Base-by-base conservation (phyloP, 1,284 basidiomycete genomes). In the Cystobasidium slooffiae region DNA sequence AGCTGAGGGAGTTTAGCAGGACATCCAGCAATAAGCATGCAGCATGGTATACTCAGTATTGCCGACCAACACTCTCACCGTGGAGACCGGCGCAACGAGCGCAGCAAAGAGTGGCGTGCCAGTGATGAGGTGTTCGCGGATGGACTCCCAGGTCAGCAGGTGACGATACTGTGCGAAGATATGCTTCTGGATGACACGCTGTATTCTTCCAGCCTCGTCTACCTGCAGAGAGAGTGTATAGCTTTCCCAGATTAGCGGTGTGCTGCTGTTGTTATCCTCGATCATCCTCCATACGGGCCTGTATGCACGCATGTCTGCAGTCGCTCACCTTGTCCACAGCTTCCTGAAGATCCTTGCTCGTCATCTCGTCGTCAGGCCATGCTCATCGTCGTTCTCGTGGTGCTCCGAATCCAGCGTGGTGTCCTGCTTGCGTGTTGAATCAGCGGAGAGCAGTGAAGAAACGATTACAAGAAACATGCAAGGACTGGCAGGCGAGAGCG, bases 71-170 rank as follows among this genome's bases (percentile, higher is more conserved):
- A 20, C 49, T 51, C 55, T 58, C 68, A 69, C 68, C 41, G 69
- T 72, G 24, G 59, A 63, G 12, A 72, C 47, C n/a, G 69, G 69
- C 8, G 69, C 69, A 22, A 72, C 59, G 46, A 63, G 39, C 18
- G 59, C 61, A 8, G 59, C 43, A 44, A 72, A 52, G 31, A 72
- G 55, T 22, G 69, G 69, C 44, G 49, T 43, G 46, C 49, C 64
- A 22, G n/a, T 49, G 6, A 22, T 47, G 31, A 67, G 64, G 16
- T 43, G 37, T 20, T 67, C 64, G 12, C 49, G 18, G 49, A 55
- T n/a, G 31, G 20, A 12, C 20, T 14, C 49, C 64, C 61, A 63
- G 61, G 61, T 20, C n/a, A 63, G 43, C 20, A 24, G 31, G 61
- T 63, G 61, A 22, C 47, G 43, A 10, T 47, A 63, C 44, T 51